Evolutionary conservation across 495 filamentous ascomycete species (phyloP).

Genomic region (Pseudotulostoma volvatum): DNA sequence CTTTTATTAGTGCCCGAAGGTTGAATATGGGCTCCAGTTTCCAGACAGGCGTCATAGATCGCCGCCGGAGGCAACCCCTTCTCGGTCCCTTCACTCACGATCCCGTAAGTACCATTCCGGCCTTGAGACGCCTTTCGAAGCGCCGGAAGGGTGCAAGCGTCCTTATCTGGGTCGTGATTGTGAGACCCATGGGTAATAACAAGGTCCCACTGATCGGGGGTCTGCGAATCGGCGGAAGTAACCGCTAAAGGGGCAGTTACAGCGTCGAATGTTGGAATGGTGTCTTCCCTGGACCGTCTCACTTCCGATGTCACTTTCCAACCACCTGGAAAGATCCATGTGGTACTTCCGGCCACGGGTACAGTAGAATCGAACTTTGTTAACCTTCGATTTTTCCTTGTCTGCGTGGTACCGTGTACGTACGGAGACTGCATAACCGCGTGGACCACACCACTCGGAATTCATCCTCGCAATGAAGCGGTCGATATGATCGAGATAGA

Average conservation of each 20-base stretch:
- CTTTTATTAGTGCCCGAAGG: too few relatives aligned
- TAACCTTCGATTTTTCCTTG: not conserved
- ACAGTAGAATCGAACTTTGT: not conserved
- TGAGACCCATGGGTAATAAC: not conserved
- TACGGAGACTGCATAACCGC: not conserved
- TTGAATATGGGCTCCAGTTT: too few relatives aligned
- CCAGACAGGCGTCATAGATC: not conserved
- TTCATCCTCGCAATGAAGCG: too few relatives aligned
- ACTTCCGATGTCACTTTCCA: not conserved
- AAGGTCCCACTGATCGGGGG: not conserved
- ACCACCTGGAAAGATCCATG: not conserved
- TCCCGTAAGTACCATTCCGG: not conserved
- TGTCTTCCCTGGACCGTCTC: not conserved
- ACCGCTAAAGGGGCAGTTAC: constrained; percentile 9
- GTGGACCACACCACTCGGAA: not conserved
- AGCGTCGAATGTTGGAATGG: constrained; percentile 5
- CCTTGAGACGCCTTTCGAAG: not conserved
- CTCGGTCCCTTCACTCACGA: not conserved
- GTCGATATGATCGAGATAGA: too few relatives aligned
- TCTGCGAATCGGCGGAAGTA: constrained; percentile 12
- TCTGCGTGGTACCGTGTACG: not conserved
- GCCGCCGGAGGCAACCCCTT: not conserved
- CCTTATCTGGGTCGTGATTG: not conserved
- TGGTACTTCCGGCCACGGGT: not conserved
- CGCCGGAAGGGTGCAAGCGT: too few relatives aligned